Evolutionary conservation across 805 yeast species (phyloP), one percentile per base, ranked within the genome.

Genomic region (Pichia scutulata): DNA sequence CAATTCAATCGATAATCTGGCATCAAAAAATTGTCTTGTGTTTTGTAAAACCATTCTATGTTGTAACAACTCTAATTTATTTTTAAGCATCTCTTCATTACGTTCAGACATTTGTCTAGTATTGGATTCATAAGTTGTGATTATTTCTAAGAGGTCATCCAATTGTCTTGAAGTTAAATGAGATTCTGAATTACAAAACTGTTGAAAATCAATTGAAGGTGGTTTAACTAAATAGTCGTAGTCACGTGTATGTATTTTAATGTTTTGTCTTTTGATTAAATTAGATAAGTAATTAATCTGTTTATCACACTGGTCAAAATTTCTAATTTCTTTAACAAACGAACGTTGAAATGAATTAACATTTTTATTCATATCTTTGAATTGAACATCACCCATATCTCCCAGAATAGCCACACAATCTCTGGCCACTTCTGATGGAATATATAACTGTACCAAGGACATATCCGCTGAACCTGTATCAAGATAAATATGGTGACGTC

Each of bases 371-470:
- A 88, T 74, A 67, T 93, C 99, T 47, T 96, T 74, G 66, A 93
- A 89, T 62, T 95, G 97, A 25, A 93, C 78, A 53, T 81, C 71
- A 24, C 96, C 95, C 64, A 88, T 72, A 57, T 87, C 89, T 5
- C 99, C 99, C 37, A 93, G 72, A 25, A 87, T 80, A 51, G 88
- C 79, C n/a, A 89, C 84, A 39, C 89, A 80, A 52, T 89, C 95
- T 55, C 97, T 75, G 8, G 96, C 80, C 42, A 86, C 83, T 69
- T 93, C 99, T 25, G 87, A 82, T 9, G 98, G 92, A 52, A 93
- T 81, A 67, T 88, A 92, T 58, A 93, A 74, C 72, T 93, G 97
- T 48, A 92, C 86, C 60, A 90, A 78, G 45, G 95, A 81, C 98
- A 93, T 95, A 62, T 87, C 95, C 84, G 98, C 98, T 51, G 98